phyloP scores from a whole-genome alignment of 345 rosid genomes.

The Pelargonium nanum region DNA sequence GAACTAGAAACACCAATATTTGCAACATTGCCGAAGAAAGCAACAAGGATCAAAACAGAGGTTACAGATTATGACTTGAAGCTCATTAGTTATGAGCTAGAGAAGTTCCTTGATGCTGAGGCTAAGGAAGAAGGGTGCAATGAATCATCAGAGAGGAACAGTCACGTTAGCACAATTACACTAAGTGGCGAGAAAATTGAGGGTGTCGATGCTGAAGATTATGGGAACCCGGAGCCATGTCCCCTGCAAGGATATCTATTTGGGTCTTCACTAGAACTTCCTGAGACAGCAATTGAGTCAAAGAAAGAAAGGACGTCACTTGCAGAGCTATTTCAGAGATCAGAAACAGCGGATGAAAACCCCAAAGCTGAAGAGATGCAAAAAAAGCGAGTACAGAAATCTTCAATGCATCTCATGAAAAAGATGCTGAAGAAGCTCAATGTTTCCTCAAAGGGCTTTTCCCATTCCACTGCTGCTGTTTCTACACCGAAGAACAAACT shows the following conservation, averaged over 20 bases:
- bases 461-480: slow-evolving; percentile 14
- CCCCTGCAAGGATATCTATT: slow-evolving; percentile 84
- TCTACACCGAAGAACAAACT: slow-evolving; percentile 41
- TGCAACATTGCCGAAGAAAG: slow-evolving; percentile 37
- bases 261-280: slow-evolving; percentile 47
- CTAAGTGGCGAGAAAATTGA: slow-evolving; percentile 40
- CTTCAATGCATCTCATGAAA: slow-evolving; percentile 51
- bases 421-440: slow-evolving; percentile 52
- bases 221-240: slow-evolving; percentile 27
- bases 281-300: slow-evolving; percentile 36
- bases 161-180: slow-evolving; percentile 50
- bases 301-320: slow-evolving; percentile 64
- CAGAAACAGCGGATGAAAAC: slow-evolving; percentile 36
- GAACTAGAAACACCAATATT: slow-evolving; percentile 71
- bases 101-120: slow-evolving; percentile 74
- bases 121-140: slow-evolving; percentile 48
- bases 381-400: slow-evolving; percentile 32
- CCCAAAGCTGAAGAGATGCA: slow-evolving; percentile 30
- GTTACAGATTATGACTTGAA: slow-evolving; percentile 61
- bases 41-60: slow-evolving; percentile 26
- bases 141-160: slow-evolving; percentile 54
- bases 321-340: slow-evolving; percentile 52
- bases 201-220: slow-evolving; percentile 31
- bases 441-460: slow-evolving; percentile 27
- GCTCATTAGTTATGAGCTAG: slow-evolving; percentile 46